A percentile compares a stretch with the other conserved stretches of the same genome.
These are phyloP conservation scores for Paramecium octaurelia DNA, from an alignment of 73 alveolate genomes.

Conservation along the genomic window DNA sequence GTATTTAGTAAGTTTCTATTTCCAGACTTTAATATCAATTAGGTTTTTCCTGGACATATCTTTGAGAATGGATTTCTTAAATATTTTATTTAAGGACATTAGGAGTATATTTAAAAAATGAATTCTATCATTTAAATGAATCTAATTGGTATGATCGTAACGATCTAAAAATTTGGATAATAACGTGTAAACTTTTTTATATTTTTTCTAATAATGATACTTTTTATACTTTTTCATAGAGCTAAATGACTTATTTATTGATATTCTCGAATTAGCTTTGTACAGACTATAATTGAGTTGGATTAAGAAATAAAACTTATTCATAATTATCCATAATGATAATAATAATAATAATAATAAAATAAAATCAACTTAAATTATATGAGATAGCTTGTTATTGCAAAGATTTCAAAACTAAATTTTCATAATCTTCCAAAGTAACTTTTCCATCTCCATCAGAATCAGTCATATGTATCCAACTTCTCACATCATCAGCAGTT, in stretches of 20 bases:
- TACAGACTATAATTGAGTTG: background rate
- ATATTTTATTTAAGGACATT: background rate
- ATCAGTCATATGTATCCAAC: constrained; percentile 63
- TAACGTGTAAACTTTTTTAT: background rate
- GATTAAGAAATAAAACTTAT: background rate
- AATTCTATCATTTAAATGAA: background rate
- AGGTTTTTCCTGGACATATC: background rate
- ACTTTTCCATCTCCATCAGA: constrained; percentile 60
- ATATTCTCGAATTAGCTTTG: background rate
- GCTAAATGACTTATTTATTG: background rate
- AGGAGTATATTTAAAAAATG: background rate
- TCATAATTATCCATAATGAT: background rate
- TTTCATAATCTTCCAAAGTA: constrained; percentile 47
- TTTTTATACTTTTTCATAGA: background rate
- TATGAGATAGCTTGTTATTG: constrained; percentile 36
- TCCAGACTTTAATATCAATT: background rate
- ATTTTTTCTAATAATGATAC: background rate
- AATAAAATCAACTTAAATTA: constrained; percentile 27
- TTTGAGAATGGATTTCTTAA: background rate
- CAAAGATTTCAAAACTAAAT: constrained; percentile 39
- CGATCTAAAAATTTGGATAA: background rate
- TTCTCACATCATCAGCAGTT: constrained; percentile 61
- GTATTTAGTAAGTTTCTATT: background rate
- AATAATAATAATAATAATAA: background rate
- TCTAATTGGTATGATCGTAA: background rate